phyloP scores from a whole-genome alignment of 345 rosid genomes.

The Heritiera fomes region DNA sequence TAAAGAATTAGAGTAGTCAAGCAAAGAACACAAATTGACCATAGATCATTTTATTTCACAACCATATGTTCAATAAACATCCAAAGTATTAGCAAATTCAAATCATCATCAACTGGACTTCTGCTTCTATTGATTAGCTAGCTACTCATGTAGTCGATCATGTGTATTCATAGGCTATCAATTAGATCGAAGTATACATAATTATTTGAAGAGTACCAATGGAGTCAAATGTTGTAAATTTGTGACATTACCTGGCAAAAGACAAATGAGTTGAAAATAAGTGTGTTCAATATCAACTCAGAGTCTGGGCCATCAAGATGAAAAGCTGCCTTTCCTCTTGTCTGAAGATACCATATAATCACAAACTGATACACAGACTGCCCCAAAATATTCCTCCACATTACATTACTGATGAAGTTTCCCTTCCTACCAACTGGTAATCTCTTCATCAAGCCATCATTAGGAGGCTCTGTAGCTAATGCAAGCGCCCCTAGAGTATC shows the following conservation, averaged over 20 bases:
- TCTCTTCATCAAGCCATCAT: conserved; percentile 62
- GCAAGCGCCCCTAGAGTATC: conserved; percentile 87
- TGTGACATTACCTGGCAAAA: conserved; percentile 69
- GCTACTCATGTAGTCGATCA: not conserved
- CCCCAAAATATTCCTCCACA: conserved; percentile 95
- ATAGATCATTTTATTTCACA: not conserved
- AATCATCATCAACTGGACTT: not conserved
- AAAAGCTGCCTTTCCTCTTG: conserved; percentile 53
- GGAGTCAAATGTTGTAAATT: not conserved
- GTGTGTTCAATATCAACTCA: conserved; percentile 67
- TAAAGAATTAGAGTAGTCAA: conserved; percentile 3
- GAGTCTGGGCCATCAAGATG: conserved; percentile 46
- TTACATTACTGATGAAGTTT: conserved; percentile 79
- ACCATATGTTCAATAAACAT: not conserved
- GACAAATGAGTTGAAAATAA: conserved; percentile 80
- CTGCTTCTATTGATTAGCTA: not conserved
- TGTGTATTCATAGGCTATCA: not conserved
- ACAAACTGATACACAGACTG: conserved; percentile 80
- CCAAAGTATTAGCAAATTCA: not conserved
- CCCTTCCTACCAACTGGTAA: conserved; percentile 71
- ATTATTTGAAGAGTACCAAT: not conserved
- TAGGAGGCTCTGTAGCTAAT: conserved; percentile 82
- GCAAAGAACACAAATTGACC: not conserved
- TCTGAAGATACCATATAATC: conserved; percentile 64
- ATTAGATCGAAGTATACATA: not conserved